Conservation (phyloP, 306 rosid genomes). For the Cicer judaicum region DNA sequence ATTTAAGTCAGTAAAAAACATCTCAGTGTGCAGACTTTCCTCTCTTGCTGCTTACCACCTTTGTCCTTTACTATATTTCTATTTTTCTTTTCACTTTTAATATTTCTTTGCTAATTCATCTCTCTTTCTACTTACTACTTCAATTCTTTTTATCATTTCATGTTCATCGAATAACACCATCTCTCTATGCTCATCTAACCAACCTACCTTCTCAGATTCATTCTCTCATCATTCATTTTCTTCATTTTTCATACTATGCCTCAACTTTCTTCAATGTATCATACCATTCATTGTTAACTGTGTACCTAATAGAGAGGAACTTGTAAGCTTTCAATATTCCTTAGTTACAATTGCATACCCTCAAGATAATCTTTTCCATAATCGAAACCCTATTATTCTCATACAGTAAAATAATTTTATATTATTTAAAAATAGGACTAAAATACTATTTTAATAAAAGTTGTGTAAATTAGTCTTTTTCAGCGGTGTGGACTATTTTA, state of each 20-base stretch:
- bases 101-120: constrained; percentile 38
- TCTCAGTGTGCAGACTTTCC: constrained; percentile 62
- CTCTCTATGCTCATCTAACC: constrained; percentile 44
- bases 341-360: constrained; percentile 45
- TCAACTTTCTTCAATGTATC: constrained; percentile 38
- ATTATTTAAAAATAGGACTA: too few relatives aligned
- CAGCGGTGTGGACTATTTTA: too few relatives aligned
- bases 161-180: constrained; percentile 57
- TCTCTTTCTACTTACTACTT: background rate
- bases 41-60: constrained; percentile 62
- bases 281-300: constrained; percentile 49
- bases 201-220: constrained; percentile 45
- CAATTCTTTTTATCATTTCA: constrained; percentile 34
- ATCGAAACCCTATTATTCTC: constrained; percentile 11
- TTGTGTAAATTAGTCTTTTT: too few relatives aligned
- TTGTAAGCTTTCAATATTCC: constrained; percentile 39
- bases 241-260: constrained; percentile 50
- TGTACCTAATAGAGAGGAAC: constrained; percentile 44
- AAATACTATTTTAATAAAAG: too few relatives aligned
- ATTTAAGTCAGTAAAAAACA: constrained; percentile 79
- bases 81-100: constrained; percentile 57
- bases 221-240: constrained; percentile 55
- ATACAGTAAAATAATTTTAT: too few relatives aligned
- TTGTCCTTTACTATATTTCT: constrained; percentile 83
- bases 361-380: constrained; percentile 37